phyloP scores from a whole-genome alignment of 352 stramenopile species.

The Aphanomyces euteiches region DNA sequence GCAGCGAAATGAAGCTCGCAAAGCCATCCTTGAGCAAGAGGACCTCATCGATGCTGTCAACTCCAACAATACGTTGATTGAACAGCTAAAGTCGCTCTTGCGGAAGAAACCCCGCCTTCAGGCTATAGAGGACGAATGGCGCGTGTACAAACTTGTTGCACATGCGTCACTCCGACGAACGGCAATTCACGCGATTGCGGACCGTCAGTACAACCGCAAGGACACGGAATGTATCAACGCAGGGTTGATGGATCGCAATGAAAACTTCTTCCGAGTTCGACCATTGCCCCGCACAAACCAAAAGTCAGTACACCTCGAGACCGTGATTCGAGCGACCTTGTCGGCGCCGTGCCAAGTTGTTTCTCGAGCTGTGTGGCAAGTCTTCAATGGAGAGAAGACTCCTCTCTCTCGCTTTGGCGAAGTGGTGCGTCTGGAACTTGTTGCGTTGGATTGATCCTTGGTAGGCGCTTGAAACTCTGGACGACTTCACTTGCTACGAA shows the following conservation, averaged over 20 bases:
- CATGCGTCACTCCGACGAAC: slow-evolving; percentile 11
- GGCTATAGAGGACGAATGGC: background rate
- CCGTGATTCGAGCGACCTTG: background rate
- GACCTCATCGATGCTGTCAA: background rate
- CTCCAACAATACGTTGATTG: background rate
- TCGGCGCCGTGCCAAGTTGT: background rate
- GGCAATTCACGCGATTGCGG: slow-evolving; percentile 8
- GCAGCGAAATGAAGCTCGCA: background rate
- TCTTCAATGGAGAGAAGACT: background rate
- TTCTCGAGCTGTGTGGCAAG: background rate
- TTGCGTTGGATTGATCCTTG: too few relatives aligned
- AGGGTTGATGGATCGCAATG: slow-evolving; percentile 9
- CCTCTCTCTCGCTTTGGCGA: too few relatives aligned
- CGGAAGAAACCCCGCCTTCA: slow-evolving; percentile 10
- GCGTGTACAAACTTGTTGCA: slow-evolving; percentile 9
- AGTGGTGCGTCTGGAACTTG: too few relatives aligned
- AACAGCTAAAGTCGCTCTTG: background rate
- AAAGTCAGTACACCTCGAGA: background rate
- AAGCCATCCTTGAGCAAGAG: background rate
- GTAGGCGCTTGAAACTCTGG: background rate
- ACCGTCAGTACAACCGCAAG: slow-evolving; percentile 4
- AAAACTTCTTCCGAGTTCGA: background rate
- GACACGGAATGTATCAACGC: slow-evolving; percentile 22
- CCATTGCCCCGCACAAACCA: background rate
- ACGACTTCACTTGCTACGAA: slow-evolving; percentile 4